Base-by-base conservation (phyloP, 2,329 filamentous ascomycete genomes). In the Madurella mycetomatis region DNA sequence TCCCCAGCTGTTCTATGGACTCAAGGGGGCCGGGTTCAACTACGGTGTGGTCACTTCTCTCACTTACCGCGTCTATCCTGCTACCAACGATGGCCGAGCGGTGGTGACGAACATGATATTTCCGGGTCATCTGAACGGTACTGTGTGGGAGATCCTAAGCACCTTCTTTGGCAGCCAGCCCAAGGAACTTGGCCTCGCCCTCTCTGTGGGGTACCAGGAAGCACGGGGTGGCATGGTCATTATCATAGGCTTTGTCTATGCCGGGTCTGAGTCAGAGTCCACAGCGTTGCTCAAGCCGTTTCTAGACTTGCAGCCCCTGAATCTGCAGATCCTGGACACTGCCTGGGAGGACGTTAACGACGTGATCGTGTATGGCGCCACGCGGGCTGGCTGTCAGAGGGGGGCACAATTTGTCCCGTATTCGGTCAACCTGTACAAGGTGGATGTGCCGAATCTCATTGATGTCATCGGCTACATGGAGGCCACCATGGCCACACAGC, bases 361-460 rank as follows among this genome's bases (percentile, higher is more conserved):
- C 11, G 42, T 45, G 42, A 30, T 30, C 11, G 17, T 45, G 42
- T 45, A 45, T 18, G 19, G 17, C 18, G 42, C 42, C 72, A 77
- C 82, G 49, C 79, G 82, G 60, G 75, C 75, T 2, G 82, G 82
- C 64, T 71, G 77, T 1, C 64, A 65, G 7, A 62, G 72, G 15
- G 78, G 73, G 1, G 71, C 81, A 2, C 63, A 70, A 49, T 45
- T 45, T 30, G 42, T 45, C 9, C 42, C 42, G 17, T 45, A 45
- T 12, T 45, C 42, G 42, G 42, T 45, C 7, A 45, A 45, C 15
- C 19, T 45, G 42, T 45, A 45, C 17, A 30, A 7, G 4, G 15
- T 45, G 12, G 42, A 45, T 18, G 17, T 30, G 42, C 42, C 42
- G 17, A 45, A 30, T 17, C 19, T 45, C 17, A 45, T 45, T 17